Evolutionary conservation across 2,329 filamentous ascomycete genomes (phyloP).

Genomic region (Orbilia blumenaviensis): DNA sequence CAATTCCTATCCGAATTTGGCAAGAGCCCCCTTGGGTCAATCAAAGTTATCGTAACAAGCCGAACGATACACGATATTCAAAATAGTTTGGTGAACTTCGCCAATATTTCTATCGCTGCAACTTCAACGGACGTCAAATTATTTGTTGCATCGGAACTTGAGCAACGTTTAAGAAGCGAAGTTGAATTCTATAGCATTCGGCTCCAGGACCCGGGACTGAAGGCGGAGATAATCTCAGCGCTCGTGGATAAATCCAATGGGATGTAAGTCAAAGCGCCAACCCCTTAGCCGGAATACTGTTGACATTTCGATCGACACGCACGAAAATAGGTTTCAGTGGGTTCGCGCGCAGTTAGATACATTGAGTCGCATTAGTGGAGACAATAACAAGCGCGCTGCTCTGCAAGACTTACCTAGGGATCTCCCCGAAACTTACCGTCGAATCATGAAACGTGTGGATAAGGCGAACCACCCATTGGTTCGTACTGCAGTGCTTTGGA

Average conservation of each 20-base stretch:
- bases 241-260: conserved; percentile 12
- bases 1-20: background rate
- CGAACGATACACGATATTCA: conserved; percentile 15
- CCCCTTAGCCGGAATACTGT: too few relatives aligned
- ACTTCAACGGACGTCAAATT: conserved; percentile 17
- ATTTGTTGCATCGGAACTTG: conserved; percentile 22
- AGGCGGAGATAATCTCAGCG: conserved; percentile 5
- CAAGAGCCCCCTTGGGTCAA: background rate
- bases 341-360: conserved; percentile 18
- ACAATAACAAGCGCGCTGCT: background rate
- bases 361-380: conserved; percentile 12
- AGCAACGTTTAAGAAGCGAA: conserved; percentile 1
- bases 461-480: background rate
- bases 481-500: background rate
- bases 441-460: background rate
- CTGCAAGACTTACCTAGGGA: conserved; percentile 8
- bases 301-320: too few relatives aligned
- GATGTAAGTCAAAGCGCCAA: conserved; percentile 2
- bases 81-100: background rate
- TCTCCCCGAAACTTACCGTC: conserved; percentile 29
- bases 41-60: conserved; percentile 20
- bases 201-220: conserved; percentile 4
- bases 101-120: conserved; percentile 34
- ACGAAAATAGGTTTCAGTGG: conserved; percentile 24
- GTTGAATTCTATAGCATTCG: conserved; percentile 23